phyloP scores from a whole-genome alignment of 2,329 filamentous ascomycete genomes.

The Pestalotiopsis sp. region DNA sequence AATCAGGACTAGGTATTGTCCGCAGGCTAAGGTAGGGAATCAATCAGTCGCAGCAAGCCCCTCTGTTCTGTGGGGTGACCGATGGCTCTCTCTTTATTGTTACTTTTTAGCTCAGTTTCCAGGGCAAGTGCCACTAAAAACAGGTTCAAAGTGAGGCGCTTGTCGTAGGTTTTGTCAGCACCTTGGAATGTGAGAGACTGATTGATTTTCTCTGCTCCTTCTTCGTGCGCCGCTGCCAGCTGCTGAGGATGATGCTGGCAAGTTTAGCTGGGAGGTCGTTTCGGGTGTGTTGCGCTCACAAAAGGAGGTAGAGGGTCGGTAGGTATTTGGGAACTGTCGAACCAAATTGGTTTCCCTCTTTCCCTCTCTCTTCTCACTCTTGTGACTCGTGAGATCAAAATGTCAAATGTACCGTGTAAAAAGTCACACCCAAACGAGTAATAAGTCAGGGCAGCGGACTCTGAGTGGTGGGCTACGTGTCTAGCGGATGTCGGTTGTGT shows the following conservation, averaged over 20 bases:
- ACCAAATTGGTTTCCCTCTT: too few species aligned
- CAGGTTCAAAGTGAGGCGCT: background rate
- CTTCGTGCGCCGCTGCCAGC: background rate
- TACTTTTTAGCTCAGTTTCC: background rate
- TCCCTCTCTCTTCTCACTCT: background rate
- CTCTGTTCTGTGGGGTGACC: background rate
- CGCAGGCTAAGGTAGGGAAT: background rate
- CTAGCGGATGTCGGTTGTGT: background rate
- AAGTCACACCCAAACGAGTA: background rate
- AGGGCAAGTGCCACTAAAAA: constrained; percentile 3
- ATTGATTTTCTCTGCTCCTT: background rate
- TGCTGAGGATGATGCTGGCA: background rate
- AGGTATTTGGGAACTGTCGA: too few species aligned
- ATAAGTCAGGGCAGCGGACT: background rate
- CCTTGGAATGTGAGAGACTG: background rate
- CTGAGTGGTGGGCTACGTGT: background rate
- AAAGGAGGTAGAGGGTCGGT: too few species aligned
- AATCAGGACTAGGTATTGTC: background rate
- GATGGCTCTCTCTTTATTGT: constrained; percentile 2
- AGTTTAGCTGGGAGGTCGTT: too few species aligned
- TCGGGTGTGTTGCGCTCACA: too few species aligned
- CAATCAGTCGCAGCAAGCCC: background rate
- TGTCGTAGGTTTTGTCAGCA: constrained; percentile 8
- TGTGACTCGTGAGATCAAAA: background rate
- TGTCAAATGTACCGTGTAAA: background rate